Evolutionary conservation across 169 alveolate genomes (phyloP).

Genomic region (Plasmodium inui): DNA sequence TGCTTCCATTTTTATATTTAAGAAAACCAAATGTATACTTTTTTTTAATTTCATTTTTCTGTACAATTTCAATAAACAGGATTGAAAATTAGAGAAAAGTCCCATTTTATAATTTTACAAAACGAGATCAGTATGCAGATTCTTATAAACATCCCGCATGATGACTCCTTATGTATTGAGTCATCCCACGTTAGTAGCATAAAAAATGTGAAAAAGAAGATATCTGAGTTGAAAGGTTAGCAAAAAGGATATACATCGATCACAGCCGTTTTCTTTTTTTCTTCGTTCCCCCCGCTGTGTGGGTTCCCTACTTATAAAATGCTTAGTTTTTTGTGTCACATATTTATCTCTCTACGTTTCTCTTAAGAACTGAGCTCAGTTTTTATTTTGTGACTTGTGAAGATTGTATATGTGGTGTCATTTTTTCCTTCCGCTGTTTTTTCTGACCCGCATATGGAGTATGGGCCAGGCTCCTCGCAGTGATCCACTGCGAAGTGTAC

Average conservation of each 20-base stretch:
- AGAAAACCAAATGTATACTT: slow-evolving; percentile 14
- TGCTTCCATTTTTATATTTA: slow-evolving; percentile 4
- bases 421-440: neutral
- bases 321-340: neutral
- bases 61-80: slow-evolving; percentile 5
- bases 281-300: neutral
- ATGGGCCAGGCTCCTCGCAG: neutral
- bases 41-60: slow-evolving; percentile 13
- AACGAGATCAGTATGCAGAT: slow-evolving; percentile 38
- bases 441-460: neutral
- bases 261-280: neutral
- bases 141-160: slow-evolving; percentile 63
- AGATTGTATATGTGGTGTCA: neutral
- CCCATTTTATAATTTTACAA: slow-evolving; percentile 16
- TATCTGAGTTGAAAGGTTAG: slow-evolving; percentile 65
- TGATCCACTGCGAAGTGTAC: neutral
- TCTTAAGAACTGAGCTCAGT: neutral
- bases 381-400: neutral
- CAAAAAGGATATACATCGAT: neutral
- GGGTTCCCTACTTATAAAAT: neutral
- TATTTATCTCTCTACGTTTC: neutral
- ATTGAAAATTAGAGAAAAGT: slow-evolving; percentile 15
- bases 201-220: slow-evolving; percentile 64
- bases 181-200: slow-evolving; percentile 55
- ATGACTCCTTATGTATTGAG: slow-evolving; percentile 74